Evolutionary conservation across 2,329 filamentous ascomycete genomes (phyloP).

Genomic region (Sphaerulina musiva): DNA sequence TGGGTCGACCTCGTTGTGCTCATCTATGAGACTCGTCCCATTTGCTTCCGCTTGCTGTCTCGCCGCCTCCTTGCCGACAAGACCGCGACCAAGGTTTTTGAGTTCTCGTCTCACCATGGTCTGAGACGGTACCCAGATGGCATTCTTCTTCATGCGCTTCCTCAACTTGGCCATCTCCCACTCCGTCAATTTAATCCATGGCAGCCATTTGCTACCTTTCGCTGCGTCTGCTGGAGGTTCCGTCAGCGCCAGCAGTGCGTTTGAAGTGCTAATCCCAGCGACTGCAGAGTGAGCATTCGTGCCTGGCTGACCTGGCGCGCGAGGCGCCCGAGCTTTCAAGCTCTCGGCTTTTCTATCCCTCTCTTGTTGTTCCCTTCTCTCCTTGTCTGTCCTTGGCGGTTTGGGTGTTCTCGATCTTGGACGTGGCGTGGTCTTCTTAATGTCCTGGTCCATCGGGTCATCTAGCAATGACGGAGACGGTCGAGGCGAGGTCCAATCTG

Average conservation of each 20-base stretch:
- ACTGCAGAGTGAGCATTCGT: conserved; percentile 50
- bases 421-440: conserved; percentile 22
- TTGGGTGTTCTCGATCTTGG: conserved; percentile 35
- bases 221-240: conserved; percentile 55
- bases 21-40: conserved; percentile 59
- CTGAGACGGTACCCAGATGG: conserved; percentile 74
- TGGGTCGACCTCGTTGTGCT: conserved; percentile 38
- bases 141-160: conserved; percentile 89
- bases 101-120: conserved; percentile 80
- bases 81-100: conserved; percentile 58
- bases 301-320: conserved; percentile 42
- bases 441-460: conserved; percentile 16
- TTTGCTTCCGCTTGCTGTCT: conserved; percentile 56
- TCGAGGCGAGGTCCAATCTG: conserved; percentile 35
- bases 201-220: conserved; percentile 54
- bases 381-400: conserved; percentile 28
- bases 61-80: conserved; percentile 38
- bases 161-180: conserved; percentile 65
- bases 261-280: conserved; percentile 55
- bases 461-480: conserved; percentile 31
- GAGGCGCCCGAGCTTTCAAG: conserved; percentile 37
- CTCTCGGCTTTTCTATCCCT: conserved; percentile 36
- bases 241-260: conserved; percentile 52
- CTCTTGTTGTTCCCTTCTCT: conserved; percentile 27
- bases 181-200: conserved; percentile 59